Evolutionary conservation across 208 protist genomes (phyloP).

Genomic region (Trypanosomatidae sp.): DNA sequence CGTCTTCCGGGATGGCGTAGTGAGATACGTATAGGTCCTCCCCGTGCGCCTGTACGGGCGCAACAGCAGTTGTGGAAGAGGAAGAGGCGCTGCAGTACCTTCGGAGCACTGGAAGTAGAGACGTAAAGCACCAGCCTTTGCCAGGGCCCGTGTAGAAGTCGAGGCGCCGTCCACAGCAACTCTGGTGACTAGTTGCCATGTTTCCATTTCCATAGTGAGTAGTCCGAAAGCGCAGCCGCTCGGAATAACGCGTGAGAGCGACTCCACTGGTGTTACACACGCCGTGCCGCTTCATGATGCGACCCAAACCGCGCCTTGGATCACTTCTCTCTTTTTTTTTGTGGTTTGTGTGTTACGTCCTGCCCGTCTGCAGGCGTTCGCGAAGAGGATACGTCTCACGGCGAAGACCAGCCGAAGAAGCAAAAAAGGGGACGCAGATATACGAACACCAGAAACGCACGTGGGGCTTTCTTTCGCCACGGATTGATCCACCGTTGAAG

Average conservation of each 20-base stretch:
- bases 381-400: background rate
- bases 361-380: background rate
- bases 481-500: background rate
- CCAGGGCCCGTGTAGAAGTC: background rate
- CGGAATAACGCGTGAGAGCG: background rate
- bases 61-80: background rate
- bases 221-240: background rate
- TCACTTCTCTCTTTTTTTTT: slow-evolving; percentile 1
- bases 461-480: background rate
- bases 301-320: background rate
- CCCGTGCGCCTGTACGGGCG: slow-evolving; percentile 7
- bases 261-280: background rate
- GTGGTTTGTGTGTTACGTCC: background rate
- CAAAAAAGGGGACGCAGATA: background rate
- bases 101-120: background rate
- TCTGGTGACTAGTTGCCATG: background rate
- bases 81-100: slow-evolving; percentile 2
- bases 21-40: slow-evolving; percentile 27
- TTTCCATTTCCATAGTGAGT: background rate
- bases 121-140: background rate
- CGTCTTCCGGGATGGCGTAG: slow-evolving; percentile 37
- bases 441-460: background rate
- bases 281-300: slow-evolving; percentile 1
- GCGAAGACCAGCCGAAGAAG: background rate
- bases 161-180: background rate